Conservation (phyloP, 1,139 yeast genomes). For the Lodderomyces pseudojiufengensis region DNA sequence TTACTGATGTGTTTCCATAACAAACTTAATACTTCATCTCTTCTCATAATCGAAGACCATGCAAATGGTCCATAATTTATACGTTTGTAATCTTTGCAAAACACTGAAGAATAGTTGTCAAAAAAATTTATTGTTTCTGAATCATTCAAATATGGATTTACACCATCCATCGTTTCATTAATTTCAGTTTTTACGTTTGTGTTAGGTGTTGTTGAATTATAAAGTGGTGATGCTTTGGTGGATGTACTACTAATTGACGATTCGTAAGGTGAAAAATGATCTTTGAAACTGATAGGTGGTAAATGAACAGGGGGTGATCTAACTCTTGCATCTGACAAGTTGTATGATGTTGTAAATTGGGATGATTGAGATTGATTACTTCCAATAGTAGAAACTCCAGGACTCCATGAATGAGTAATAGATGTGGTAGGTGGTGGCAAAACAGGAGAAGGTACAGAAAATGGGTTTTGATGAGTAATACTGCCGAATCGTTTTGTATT, state of each 20-base stretch:
- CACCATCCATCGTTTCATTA: slow-evolving; percentile 11
- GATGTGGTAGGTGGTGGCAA: slow-evolving; percentile 4
- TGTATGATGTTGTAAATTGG: slow-evolving; percentile 10
- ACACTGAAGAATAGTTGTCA: slow-evolving; percentile 40
- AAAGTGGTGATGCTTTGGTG: neutral
- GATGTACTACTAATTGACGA: slow-evolving; percentile 1
- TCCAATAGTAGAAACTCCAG: slow-evolving; percentile 1
- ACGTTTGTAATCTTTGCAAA: slow-evolving; percentile 31
- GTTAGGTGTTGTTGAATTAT: too few relatives aligned
- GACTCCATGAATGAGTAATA: slow-evolving; percentile 5
- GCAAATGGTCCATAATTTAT: slow-evolving; percentile 49
- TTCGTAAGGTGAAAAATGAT: slow-evolving; percentile 2
- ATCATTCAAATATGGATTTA: slow-evolving; percentile 23
- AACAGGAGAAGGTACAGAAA: slow-evolving; percentile 3
- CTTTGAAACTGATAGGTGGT: slow-evolving; percentile 14
- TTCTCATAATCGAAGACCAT: slow-evolving; percentile 45
- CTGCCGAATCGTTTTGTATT: neutral
- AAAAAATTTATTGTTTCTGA: slow-evolving; percentile 37
- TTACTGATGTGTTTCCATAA: slow-evolving; percentile 31
- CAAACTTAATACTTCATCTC: slow-evolving; percentile 42
- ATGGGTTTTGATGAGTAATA: neutral
- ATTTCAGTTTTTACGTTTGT: too few relatives aligned
- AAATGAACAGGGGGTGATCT: slow-evolving; percentile 12
- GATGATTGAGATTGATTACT: slow-evolving; percentile 4
- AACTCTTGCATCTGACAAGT: slow-evolving; percentile 11